A percentile compares a stretch with the other conserved stretches of the same genome.
These are phyloP conservation scores for Myxozyma geophila DNA, from an alignment of 805 yeast genomes.

Conservation along the genomic window DNA sequence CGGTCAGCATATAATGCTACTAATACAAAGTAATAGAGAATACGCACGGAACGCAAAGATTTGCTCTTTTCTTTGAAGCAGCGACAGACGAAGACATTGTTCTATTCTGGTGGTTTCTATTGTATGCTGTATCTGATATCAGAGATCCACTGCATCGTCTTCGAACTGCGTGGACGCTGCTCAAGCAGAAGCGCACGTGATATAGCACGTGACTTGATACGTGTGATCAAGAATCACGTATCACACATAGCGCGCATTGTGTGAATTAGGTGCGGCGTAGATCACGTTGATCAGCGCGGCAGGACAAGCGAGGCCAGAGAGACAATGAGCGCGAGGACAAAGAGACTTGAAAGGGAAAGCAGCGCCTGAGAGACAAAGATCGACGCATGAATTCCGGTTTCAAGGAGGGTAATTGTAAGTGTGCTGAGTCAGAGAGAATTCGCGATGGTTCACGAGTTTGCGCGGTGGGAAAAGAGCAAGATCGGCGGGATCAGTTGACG, in stretches of 20 bases:
- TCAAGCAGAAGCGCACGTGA: background rate
- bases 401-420: background rate
- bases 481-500: background rate
- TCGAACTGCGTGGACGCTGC: no score
- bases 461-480: background rate
- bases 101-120: background rate
- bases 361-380: background rate
- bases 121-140: background rate
- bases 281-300: background rate
- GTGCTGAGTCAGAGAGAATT: background rate
- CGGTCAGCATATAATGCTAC: background rate
- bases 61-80: slow-evolving; percentile 9
- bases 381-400: background rate
- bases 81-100: background rate
- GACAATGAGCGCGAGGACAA: background rate
- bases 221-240: background rate
- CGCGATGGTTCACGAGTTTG: background rate
- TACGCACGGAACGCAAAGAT: slow-evolving; percentile 16
- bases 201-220: background rate
- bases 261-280: background rate
- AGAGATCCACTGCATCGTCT: no score
- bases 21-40: background rate
- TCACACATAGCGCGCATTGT: background rate
- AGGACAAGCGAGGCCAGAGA: background rate
- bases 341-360: background rate